phyloP scores from a whole-genome alignment of 306 rosid genomes.

The Glycine soja region DNA sequence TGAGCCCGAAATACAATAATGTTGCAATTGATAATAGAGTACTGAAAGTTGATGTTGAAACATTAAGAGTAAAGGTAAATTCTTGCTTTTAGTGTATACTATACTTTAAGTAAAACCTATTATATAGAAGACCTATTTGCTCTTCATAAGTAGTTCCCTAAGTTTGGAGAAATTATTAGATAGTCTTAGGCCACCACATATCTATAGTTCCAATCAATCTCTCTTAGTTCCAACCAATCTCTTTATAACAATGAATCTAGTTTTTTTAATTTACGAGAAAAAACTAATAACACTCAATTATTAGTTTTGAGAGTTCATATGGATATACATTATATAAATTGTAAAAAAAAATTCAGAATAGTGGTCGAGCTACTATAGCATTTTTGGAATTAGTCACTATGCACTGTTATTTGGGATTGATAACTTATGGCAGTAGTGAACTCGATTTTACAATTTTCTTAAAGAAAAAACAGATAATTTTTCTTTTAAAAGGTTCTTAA shows the following conservation, averaged over 20 bases:
- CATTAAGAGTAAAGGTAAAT: conserved; percentile 89
- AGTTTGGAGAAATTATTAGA: neutral
- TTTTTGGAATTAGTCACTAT: neutral
- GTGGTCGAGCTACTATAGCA: neutral
- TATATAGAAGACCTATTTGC: neutral
- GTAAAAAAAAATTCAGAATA: neutral
- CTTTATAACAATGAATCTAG: too few species aligned
- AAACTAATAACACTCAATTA: too few species aligned
- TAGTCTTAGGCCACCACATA: neutral
- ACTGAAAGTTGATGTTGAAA: conserved; percentile 84
- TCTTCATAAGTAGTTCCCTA: conserved; percentile 16
- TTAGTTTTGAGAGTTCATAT: neutral
- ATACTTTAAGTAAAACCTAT: neutral
- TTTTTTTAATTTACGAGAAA: too few species aligned
- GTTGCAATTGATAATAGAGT: conserved; percentile 91
- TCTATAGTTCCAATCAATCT: too few species aligned
- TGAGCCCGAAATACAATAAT: conserved; percentile 66
- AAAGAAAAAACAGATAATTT: neutral
- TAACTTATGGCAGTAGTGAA: neutral
- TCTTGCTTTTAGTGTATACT: neutral
- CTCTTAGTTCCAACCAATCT: too few species aligned
- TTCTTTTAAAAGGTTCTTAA: neutral
- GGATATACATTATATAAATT: neutral
- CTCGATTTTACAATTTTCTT: neutral
- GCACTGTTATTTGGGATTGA: neutral